A percentile compares a stretch with the other conserved stretches of the same genome.
Evolutionary conservation across 768 basidiomycete species (phyloP).

Genomic region (Termitomyces sp.): DNA sequence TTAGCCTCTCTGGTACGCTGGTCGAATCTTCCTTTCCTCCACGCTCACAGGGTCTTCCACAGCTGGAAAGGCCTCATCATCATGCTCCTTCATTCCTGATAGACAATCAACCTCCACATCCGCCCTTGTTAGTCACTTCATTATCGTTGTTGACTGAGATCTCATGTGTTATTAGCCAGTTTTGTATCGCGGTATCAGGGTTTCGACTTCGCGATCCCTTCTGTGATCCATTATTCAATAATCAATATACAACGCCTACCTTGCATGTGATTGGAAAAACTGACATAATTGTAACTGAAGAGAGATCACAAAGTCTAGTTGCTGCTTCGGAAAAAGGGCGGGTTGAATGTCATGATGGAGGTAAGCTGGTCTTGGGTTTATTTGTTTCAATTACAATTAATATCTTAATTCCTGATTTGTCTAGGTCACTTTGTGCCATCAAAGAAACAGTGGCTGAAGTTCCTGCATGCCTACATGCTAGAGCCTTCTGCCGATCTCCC

Average conservation of each 20-base stretch:
- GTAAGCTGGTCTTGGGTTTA: constrained; percentile 33
- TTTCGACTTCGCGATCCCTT: constrained; percentile 52
- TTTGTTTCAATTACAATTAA: background rate
- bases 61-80: constrained; percentile 36
- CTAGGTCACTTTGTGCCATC: constrained; percentile 82
- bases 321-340: constrained; percentile 49
- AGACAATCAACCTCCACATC: constrained; percentile 61
- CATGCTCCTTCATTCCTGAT: constrained; percentile 56
- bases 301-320: constrained; percentile 56
- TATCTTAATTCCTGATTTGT: background rate
- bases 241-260: constrained; percentile 61
- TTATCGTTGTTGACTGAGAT: background rate
- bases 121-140: constrained; percentile 53
- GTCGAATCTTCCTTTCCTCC: background rate
- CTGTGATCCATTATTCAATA: constrained; percentile 41
- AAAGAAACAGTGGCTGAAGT: constrained; percentile 69
- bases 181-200: constrained; percentile 73
- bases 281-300: constrained; percentile 69
- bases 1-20: constrained; percentile 58
- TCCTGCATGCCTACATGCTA: constrained; percentile 61
- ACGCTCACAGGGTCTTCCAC: background rate
- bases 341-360: constrained; percentile 76
- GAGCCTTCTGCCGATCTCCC: constrained; percentile 42
- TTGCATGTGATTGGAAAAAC: constrained; percentile 74
- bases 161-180: constrained; percentile 37